Evolutionary conservation across 2,329 filamentous ascomycete genomes (phyloP).

Genomic region (Aspergillus thermomutatus): DNA sequence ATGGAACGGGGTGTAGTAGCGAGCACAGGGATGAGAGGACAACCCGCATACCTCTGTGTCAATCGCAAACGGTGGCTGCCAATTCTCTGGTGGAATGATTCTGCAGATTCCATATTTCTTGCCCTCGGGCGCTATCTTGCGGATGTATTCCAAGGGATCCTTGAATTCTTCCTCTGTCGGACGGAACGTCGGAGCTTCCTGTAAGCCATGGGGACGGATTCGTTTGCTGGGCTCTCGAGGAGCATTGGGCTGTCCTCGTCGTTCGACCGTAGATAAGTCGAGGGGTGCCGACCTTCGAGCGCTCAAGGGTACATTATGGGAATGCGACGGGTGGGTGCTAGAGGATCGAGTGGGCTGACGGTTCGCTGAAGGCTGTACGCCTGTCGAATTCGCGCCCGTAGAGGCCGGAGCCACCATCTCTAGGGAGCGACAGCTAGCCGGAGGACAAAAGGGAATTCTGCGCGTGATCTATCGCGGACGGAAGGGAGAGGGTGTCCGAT

Average conservation of each 20-base stretch:
- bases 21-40: not conserved
- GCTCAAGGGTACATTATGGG: constrained; percentile 58
- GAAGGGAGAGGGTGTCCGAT: constrained; percentile 25
- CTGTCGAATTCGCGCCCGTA: constrained; percentile 35
- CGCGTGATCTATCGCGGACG: constrained; percentile 27
- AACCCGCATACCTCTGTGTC: constrained; percentile 76
- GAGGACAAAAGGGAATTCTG: constrained; percentile 14
- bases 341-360: constrained; percentile 38
- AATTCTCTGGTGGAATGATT: constrained; percentile 87
- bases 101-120: constrained; percentile 89
- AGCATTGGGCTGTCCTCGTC: constrained; percentile 76
- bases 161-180: constrained; percentile 93
- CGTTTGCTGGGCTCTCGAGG: constrained; percentile 73
- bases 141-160: constrained; percentile 89
- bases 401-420: constrained; percentile 47
- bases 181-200: constrained; percentile 85
- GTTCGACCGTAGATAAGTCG: constrained; percentile 86
- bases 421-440: constrained; percentile 16
- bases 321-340: constrained; percentile 43
- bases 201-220: constrained; percentile 75
- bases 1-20: not conserved
- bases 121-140: constrained; percentile 84
- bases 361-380: constrained; percentile 31
- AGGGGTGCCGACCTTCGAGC: constrained; percentile 65
- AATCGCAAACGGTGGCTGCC: constrained; percentile 94